Percentiles rank a stretch among this genome's conserved stretches.
Conservation (phyloP, 2,329 filamentous ascomycete genomes). For the Tolypocladium sp. region DNA sequence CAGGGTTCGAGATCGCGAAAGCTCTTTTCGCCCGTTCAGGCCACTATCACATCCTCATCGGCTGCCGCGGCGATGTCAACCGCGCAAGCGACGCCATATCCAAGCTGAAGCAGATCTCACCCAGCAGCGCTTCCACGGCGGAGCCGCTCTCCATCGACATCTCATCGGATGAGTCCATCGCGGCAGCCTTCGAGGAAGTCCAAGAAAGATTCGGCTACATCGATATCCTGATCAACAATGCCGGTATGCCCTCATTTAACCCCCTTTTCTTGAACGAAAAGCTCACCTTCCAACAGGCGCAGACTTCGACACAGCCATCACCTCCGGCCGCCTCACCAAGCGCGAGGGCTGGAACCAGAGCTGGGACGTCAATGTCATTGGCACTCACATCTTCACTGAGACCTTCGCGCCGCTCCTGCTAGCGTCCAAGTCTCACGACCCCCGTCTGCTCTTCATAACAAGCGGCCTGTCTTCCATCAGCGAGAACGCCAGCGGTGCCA, state of each 20-base stretch:
- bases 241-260: neutral
- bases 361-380: constrained; percentile 1
- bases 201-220: neutral
- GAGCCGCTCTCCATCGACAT: neutral
- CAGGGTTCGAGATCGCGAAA: neutral
- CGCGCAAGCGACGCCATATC: neutral
- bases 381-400: neutral
- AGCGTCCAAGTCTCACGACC: neutral
- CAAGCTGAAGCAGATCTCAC: neutral
- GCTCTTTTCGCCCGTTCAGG: neutral
- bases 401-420: neutral
- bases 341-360: neutral
- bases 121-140: neutral
- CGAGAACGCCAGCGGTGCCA: neutral
- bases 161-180: neutral
- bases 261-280: neutral
- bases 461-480: neutral
- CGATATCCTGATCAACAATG: neutral
- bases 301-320: neutral
- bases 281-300: neutral
- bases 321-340: neutral
- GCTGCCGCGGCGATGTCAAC: neutral
- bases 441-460: neutral
- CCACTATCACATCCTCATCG: neutral
- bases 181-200: neutral